A percentile compares a stretch with the other conserved stretches of the same genome.
Conservation (phyloP, 805 yeast genomes). For the Yarrowia osloensis region DNA sequence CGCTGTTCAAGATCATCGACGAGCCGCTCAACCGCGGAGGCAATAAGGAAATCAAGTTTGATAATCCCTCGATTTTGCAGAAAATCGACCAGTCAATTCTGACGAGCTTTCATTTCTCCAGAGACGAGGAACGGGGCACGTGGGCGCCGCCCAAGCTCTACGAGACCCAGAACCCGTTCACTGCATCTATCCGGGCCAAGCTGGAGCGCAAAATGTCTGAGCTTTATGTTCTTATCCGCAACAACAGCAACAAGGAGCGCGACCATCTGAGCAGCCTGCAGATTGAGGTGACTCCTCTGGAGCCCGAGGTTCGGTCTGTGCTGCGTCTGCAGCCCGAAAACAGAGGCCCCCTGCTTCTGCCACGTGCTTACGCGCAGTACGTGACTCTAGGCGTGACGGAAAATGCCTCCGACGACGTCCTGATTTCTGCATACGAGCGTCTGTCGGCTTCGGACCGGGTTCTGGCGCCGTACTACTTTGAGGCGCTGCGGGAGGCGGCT, state of each 20-base stretch:
- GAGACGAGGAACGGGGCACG: conserved; percentile 31
- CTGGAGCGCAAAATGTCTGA: conserved; percentile 34
- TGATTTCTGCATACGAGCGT: conserved; percentile 52
- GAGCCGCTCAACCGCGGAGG: conserved; percentile 63
- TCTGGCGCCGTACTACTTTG: conserved; percentile 55
- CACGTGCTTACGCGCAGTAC: conserved; percentile 40
- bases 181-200: conserved; percentile 31
- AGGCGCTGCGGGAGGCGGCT: conserved; percentile 56
- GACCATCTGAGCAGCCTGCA: conserved; percentile 9
- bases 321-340: background rate
- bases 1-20: conserved; percentile 61
- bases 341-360: conserved; percentile 10
- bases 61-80: conserved; percentile 55
- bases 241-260: background rate
- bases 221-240: background rate
- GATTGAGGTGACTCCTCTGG: conserved; percentile 21
- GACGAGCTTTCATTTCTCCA: conserved; percentile 36
- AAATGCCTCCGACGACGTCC: conserved; percentile 51
- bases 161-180: conserved; percentile 33
- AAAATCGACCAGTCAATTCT: conserved; percentile 60
- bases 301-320: background rate
- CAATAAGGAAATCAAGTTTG: conserved; percentile 56
- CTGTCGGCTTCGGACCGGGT: conserved; percentile 49
- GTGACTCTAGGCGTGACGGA: conserved; percentile 53
- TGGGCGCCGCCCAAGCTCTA: conserved; percentile 36